Evolutionary conservation across 352 stramenopile genomes (phyloP), one percentile per base, ranked within the genome.

Genomic region (Thalassiosira allenii): DNA sequence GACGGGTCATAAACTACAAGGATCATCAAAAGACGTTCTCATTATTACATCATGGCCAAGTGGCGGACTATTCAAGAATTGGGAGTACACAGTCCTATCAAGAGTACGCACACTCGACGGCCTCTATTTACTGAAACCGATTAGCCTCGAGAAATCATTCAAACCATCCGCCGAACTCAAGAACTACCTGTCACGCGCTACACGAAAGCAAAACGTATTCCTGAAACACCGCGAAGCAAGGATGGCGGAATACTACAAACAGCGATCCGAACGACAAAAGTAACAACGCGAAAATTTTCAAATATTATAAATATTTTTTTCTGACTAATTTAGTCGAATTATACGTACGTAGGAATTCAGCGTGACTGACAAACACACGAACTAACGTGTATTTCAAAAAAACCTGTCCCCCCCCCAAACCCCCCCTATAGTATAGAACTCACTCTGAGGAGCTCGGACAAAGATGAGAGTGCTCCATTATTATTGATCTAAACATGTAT

Each of bases 1-100:
- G 12, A 81, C 72, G 12, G 62, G 72, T 0, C 49, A 57, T 23
- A 57, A 57, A 57, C 11, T 57, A n/a, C 11, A 57, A 27, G 49
- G 49, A 25, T 22, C 8, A 6, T 57, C 49, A 8, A 57, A 57
- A 57, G 49, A 57, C 20, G 23, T 57, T 23, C 8, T 57, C 17
- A 57, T 57, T 57, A 27, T 57, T 6, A 57, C 17, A 20, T 22
- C 17, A 11, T 57, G 49, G 49, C 43, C 43, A 23, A 43, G 17
- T 17, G 20, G 20, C 11, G 11, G 20, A 29, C 20, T 20, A 11
- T 57, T 20, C 20, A 12, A 8, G 9, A 57, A 57, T n/a, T 57
- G 49, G 11, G 49, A 29, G 8, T 57, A 57, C 49, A n/a, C 20
- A 8, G 49, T 57, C 20, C 23, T 57, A 6, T 57, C 49, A n/a